Percentiles rank a stretch among this genome's conserved stretches.
These are phyloP conservation scores for Picea glauca DNA, from an alignment of 75 land plant genomes.

Conservation along the genomic window DNA sequence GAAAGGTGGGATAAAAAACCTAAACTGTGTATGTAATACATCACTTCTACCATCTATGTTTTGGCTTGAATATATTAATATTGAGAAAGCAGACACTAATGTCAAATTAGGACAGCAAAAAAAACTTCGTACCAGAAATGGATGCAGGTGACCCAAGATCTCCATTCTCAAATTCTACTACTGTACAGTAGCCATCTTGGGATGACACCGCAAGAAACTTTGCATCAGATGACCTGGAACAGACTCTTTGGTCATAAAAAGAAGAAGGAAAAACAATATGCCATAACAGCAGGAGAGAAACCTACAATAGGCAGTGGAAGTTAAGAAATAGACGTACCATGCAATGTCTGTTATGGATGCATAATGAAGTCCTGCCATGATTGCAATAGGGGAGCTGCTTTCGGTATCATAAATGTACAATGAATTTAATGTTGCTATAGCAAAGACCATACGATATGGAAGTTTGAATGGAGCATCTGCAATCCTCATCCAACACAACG, in stretches of 20 bases:
- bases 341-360: conserved; percentile 94
- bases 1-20: neutral
- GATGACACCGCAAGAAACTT: conserved; percentile 84
- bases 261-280: neutral
- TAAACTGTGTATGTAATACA: neutral
- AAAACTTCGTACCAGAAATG: conserved; percentile 36
- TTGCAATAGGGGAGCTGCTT: conserved; percentile 58
- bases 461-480: conserved; percentile 69
- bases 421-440: conserved; percentile 87
- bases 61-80: neutral
- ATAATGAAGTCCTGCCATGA: conserved; percentile 94
- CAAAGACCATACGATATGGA: conserved; percentile 93
- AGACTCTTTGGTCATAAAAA: neutral
- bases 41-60: neutral
- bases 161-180: conserved; percentile 73
- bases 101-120: neutral
- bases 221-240: conserved; percentile 74
- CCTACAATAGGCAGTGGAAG: neutral
- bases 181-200: conserved; percentile 91
- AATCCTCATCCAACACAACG: neutral
- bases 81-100: neutral
- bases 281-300: neutral
- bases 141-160: conserved; percentile 70
- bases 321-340: conserved; percentile 47
- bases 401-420: conserved; percentile 90